A percentile compares a stretch with the other conserved stretches of the same genome.
These are phyloP conservation scores for Aureobasidium sp. DNA, from an alignment of 2,329 filamentous ascomycete genomes.

Conservation along the genomic window DNA sequence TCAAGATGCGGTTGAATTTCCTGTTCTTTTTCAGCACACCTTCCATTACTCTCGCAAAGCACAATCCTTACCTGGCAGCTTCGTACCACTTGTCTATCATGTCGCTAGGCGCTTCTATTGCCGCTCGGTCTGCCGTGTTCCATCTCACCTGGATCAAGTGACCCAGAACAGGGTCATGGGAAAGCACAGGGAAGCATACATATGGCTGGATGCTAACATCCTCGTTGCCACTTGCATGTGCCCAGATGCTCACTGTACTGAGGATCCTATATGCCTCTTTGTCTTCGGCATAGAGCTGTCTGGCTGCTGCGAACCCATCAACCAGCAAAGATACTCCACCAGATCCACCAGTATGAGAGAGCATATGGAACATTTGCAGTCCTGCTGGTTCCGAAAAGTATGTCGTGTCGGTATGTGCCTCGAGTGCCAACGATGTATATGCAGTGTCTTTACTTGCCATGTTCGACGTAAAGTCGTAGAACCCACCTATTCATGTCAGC, in stretches of 20 bases:
- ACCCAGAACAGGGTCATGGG: conserved; percentile 40
- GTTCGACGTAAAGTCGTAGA: conserved; percentile 84
- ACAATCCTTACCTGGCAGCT: conserved; percentile 47
- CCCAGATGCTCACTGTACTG: conserved; percentile 51
- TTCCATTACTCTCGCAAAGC: background rate
- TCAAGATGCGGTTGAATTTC: conserved; percentile 64
- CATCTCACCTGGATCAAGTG: conserved; percentile 64
- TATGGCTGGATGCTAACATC: conserved; percentile 73
- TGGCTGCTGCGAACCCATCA: conserved; percentile 73
- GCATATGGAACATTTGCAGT: conserved; percentile 84
- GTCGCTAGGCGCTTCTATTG: conserved; percentile 49
- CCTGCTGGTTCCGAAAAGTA: conserved; percentile 92
- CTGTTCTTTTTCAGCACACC: conserved; percentile 24
- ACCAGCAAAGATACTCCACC: conserved; percentile 78
- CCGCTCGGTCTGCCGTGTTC: conserved; percentile 86
- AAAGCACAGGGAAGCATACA: conserved; percentile 62
- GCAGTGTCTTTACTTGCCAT: conserved; percentile 46
- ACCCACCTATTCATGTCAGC: conserved; percentile 41
- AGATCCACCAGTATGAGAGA: conserved; percentile 62
- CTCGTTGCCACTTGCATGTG: conserved; percentile 80
- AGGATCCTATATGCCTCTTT: conserved; percentile 52
- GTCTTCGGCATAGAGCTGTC: conserved; percentile 47
- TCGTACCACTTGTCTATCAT: conserved; percentile 62
- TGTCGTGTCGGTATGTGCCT: conserved; percentile 86
- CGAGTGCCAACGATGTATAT: conserved; percentile 77